These are phyloP conservation scores for Nemophila menziesii DNA, from an alignment of 257 asterid species.

Conservation along the genomic window DNA sequence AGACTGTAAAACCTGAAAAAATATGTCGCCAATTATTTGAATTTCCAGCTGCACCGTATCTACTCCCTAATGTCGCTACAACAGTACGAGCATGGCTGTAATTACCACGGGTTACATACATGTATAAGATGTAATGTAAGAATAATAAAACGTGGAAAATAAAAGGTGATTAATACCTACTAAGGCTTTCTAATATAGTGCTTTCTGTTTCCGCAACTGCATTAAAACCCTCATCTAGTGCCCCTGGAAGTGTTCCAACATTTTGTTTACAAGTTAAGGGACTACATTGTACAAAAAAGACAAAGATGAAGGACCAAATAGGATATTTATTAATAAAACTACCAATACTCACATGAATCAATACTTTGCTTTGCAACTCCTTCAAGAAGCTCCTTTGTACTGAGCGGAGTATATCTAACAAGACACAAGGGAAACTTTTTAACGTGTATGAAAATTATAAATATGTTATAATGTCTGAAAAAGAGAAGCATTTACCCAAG, in stretches of 20 bases:
- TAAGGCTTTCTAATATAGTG: conserved; percentile 62
- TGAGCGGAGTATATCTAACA: conserved; percentile 73
- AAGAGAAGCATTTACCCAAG: conserved; percentile 51
- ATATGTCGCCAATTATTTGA: conserved; percentile 69
- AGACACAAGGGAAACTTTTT: conserved; percentile 14
- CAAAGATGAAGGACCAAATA: neutral
- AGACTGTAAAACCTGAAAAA: conserved; percentile 72
- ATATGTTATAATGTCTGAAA: neutral
- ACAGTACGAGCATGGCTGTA: conserved; percentile 86
- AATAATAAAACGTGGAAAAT: neutral
- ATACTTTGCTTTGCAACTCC: conserved; percentile 47
- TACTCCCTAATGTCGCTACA: conserved; percentile 78
- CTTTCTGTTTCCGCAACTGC: conserved; percentile 64
- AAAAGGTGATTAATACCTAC: conserved; percentile 46
- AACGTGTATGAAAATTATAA: neutral
- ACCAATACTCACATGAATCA: conserved; percentile 58
- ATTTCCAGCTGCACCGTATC: conserved; percentile 56
- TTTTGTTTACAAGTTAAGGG: neutral
- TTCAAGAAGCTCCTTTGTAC: conserved; percentile 76
- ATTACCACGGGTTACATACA: conserved; percentile 14
- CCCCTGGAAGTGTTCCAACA: conserved; percentile 37
- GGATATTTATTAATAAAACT: no score
- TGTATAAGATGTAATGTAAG: conserved; percentile 1
- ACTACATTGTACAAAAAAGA: neutral
- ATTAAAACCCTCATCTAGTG: conserved; percentile 44